Conservation (phyloP, 2,329 filamentous ascomycete genomes). For the Fusarium irregulare region DNA sequence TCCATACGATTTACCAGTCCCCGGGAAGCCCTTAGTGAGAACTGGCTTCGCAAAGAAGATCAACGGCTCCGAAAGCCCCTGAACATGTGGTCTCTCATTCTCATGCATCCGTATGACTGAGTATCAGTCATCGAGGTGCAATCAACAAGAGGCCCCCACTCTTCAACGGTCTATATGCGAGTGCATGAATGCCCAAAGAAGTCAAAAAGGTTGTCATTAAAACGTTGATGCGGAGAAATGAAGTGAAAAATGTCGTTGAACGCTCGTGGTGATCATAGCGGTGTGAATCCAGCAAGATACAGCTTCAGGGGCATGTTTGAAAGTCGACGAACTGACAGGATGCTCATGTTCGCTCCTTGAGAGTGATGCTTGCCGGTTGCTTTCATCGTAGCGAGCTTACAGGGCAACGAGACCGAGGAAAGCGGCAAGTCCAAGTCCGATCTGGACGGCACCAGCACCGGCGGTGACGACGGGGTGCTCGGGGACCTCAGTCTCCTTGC, state of each 20-base stretch:
- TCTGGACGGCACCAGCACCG: conserved; percentile 41
- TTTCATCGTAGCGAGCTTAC: conserved; percentile 37
- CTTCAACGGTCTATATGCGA: conserved; percentile 28
- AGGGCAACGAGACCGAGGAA: conserved; percentile 47
- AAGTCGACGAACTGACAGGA: conserved; percentile 2
- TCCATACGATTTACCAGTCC: conserved; percentile 12
- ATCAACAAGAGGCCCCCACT: neutral
- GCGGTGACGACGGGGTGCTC: conserved; percentile 45
- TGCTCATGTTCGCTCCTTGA: conserved; percentile 11
- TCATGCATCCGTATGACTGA: neutral
- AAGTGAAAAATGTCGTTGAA: conserved; percentile 29
- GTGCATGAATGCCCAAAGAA: conserved; percentile 25
- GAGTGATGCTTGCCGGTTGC: neutral
- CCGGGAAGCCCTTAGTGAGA: conserved; percentile 7
- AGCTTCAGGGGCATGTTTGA: neutral
- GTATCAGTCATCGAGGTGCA: neutral
- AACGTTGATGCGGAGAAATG: conserved; percentile 30
- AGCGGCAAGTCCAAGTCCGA: conserved; percentile 49
- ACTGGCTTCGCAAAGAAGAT: conserved; percentile 16
- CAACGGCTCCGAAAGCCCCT: conserved; percentile 18
- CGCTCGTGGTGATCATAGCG: conserved; percentile 29
- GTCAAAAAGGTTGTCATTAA: conserved; percentile 34
- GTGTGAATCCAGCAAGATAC: conserved; percentile 1
- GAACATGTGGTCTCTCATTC: conserved; percentile 10
- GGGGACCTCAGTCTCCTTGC: conserved; percentile 17